Percentiles rank a stretch among this genome's conserved stretches.
Evolutionary conservation across 2,329 filamentous ascomycete species (phyloP).

Genomic region (Aspergillus sp.): DNA sequence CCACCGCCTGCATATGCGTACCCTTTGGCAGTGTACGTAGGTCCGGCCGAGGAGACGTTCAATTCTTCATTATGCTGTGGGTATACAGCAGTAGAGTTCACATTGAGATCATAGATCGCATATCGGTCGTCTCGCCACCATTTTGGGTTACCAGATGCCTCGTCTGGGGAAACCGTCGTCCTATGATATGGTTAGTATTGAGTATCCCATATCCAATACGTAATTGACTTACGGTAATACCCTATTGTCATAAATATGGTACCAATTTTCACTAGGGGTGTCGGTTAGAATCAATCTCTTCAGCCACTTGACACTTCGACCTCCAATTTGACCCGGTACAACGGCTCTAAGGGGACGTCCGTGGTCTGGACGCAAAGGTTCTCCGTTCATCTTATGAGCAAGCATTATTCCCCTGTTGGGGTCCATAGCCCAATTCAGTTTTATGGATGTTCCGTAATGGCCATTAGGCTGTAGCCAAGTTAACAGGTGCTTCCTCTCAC

Average conservation of each 20-base stretch:
- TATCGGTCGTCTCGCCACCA: conserved; percentile 88
- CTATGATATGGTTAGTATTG: conserved; percentile 19
- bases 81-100: conserved; percentile 73
- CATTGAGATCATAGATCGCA: conserved; percentile 84
- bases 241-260: conserved; percentile 88
- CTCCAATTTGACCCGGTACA: conserved; percentile 85
- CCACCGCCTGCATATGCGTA: conserved; percentile 88
- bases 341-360: conserved; percentile 75
- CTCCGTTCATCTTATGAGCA: conserved; percentile 85
- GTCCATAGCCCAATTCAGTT: conserved; percentile 82
- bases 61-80: conserved; percentile 70
- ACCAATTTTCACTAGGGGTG: conserved; percentile 82
- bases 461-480: conserved; percentile 58
- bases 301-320: conserved; percentile 88
- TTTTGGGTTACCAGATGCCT: conserved; percentile 61
- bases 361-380: conserved; percentile 70
- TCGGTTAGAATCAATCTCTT: conserved; percentile 71
- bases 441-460: conserved; percentile 78
- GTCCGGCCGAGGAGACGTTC: conserved; percentile 38
- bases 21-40: conserved; percentile 60
- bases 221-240: conserved; percentile 56
- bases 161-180: conserved; percentile 75
- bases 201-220: background rate
- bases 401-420: conserved; percentile 76
- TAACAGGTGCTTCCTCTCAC: conserved; percentile 2